Base-by-base conservation (phyloP, 2,329 filamentous ascomycete genomes). In the Pseudogymnoascus sp. region DNA sequence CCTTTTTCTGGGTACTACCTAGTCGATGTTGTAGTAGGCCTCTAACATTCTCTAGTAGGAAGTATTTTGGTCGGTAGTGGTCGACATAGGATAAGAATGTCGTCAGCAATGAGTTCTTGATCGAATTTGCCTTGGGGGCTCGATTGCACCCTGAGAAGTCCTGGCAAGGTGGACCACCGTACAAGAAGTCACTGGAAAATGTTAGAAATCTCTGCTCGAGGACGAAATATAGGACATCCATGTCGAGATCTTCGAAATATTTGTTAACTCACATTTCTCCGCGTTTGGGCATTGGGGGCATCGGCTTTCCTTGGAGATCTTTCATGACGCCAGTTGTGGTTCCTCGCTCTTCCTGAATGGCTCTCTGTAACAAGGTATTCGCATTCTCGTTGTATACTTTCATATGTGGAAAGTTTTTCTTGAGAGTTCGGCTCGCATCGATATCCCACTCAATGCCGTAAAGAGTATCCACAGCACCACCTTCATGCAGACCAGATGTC, bases 1-100 rank as follows among this genome's bases (percentile, higher is more conserved):
- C 16, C 21, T 60, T 60, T 43, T 65, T 62, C 65, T 65, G 7
- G 55, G 10, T 35, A 61, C 62, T 49, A 49, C 63, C n/a, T 55
- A 65, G 65, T 12, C 35, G 41, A 41, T 66, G 62, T 5, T 41
- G 2, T 1, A 66, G 35, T 2, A 69, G 6, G 1, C 60, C 65
- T 16, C 10, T 14, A 12, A 69, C 69, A 63, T 71, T 71, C 29
- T 71, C 68, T 2, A 71, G 35, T 0, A 69, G 62, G 29, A 67
- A 66, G 33, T 70, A 69, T 21, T 64, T 64, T 1, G 69, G 69
- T 16, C 61, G 58, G 39, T 70, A 70, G 21, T 66, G 66, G 33
- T 70, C 67, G 0, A 68, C 63, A 26, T 63, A 70, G 0, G 64
- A 64, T 0, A 71, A 43, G 14, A 62, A 66, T 10, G 66, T 60